Conservation (phyloP, 306 rosid species). For the Vigna unguiculata region DNA sequence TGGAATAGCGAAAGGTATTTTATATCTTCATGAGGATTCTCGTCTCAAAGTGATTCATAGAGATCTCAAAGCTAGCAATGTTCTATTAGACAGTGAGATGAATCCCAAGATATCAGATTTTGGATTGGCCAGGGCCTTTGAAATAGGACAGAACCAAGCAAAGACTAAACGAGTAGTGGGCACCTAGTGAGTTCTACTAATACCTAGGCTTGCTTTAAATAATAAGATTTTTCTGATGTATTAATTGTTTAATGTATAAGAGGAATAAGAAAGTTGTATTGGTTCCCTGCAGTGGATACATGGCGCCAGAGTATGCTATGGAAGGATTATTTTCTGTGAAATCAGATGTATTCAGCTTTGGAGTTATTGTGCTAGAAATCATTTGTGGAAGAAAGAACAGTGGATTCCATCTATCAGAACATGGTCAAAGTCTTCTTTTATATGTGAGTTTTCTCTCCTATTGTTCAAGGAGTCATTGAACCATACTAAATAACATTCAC, state of each 20-base stretch:
- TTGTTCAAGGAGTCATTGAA: not conserved
- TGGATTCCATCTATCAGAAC: conserved; percentile 39
- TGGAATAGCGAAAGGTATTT: conserved; percentile 60
- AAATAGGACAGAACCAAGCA: conserved; percentile 45
- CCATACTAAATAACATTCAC: not conserved
- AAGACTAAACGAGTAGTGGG: conserved; percentile 61
- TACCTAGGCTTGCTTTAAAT: too few species aligned
- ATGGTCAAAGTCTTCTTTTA: conserved; percentile 51
- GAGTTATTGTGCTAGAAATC: conserved; percentile 57
- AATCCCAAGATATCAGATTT: conserved; percentile 65
- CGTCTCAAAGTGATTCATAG: conserved; percentile 57
- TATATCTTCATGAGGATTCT: conserved; percentile 64
- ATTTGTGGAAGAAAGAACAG: conserved; percentile 46
- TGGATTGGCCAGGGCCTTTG: conserved; percentile 56
- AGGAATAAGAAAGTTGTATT: not conserved
- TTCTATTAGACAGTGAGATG: conserved; percentile 54
- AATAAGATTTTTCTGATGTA: too few species aligned
- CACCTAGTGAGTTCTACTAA: conserved; percentile 46
- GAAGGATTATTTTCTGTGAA: conserved; percentile 51
- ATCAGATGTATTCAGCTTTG: conserved; percentile 57
- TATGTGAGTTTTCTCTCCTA: conserved; percentile 37
- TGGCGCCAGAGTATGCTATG: conserved; percentile 65
- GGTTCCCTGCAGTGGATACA: conserved; percentile 48
- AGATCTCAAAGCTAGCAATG: conserved; percentile 60
- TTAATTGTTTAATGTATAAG: not conserved